These are phyloP conservation scores for Sclerotinia borealis DNA, from an alignment of 2,329 filamentous ascomycete species.

Conservation along the genomic window DNA sequence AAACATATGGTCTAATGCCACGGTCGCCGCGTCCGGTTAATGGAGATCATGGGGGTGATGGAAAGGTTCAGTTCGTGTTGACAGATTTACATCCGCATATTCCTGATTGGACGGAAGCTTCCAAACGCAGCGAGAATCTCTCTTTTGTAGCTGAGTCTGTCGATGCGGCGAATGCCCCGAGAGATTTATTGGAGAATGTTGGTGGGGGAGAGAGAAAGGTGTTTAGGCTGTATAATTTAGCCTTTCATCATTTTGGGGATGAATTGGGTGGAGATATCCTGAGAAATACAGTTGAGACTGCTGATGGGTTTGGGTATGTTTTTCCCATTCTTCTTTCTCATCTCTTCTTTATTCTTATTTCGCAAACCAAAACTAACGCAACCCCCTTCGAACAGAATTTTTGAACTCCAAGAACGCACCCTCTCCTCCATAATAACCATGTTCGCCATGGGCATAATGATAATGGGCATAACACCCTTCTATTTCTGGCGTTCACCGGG, in stretches of 20 bases:
- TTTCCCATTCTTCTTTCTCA: too few relatives aligned
- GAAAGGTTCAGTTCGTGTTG: slow-evolving; percentile 51
- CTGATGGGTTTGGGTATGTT: slow-evolving; percentile 54
- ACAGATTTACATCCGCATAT: slow-evolving; percentile 62
- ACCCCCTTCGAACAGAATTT: slow-evolving; percentile 43
- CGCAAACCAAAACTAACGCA: background rate
- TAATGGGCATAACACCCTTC: slow-evolving; percentile 46
- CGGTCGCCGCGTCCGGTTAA: slow-evolving; percentile 23
- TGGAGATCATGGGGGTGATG: slow-evolving; percentile 10
- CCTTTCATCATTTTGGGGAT: slow-evolving; percentile 74
- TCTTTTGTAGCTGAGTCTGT: slow-evolving; percentile 55
- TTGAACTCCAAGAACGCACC: slow-evolving; percentile 66
- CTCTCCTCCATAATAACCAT: slow-evolving; percentile 48
- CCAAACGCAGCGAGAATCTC: slow-evolving; percentile 48
- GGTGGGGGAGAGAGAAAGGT: slow-evolving; percentile 41
- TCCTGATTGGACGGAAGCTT: slow-evolving; percentile 50
- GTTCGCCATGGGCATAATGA: slow-evolving; percentile 46
- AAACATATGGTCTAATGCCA: slow-evolving; percentile 18
- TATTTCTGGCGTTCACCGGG: slow-evolving; percentile 37
- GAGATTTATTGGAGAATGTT: slow-evolving; percentile 37
- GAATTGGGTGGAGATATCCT: slow-evolving; percentile 54
- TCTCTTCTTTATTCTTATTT: too few relatives aligned
- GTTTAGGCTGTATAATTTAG: slow-evolving; percentile 65
- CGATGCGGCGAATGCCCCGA: slow-evolving; percentile 58
- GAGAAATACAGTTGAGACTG: slow-evolving; percentile 56